Conservation (phyloP, 139 green algal species). For the Micractinium sp. region DNA sequence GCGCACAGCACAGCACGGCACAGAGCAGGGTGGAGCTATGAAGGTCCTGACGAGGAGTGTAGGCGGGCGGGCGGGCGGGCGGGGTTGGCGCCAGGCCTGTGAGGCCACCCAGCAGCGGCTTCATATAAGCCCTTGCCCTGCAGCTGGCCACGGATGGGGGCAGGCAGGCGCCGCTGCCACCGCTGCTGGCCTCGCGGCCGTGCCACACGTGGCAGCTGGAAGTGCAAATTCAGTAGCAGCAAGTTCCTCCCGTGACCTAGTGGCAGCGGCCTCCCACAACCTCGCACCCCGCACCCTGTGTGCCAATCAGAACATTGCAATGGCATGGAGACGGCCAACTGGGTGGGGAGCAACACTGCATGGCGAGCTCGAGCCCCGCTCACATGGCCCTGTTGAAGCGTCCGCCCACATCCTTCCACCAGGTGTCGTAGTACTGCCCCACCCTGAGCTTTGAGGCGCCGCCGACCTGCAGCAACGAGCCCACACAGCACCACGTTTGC, state of each 20-base stretch:
- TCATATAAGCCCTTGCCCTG: background rate
- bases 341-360: too few relatives aligned
- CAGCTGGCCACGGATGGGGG: background rate
- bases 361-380: too few relatives aligned
- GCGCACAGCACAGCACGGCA: background rate
- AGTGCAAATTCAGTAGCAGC: too few relatives aligned
- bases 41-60: background rate
- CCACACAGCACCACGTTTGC: background rate
- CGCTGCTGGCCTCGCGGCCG: too few relatives aligned
- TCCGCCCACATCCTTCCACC: background rate
- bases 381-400: slow-evolving; percentile 1
- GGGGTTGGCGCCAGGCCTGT: too few relatives aligned
- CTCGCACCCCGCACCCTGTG: background rate
- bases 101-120: too few relatives aligned
- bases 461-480: background rate
- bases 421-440: background rate
- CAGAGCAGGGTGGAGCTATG: background rate
- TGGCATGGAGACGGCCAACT: too few relatives aligned
- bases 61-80: too few relatives aligned
- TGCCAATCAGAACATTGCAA: too few relatives aligned
- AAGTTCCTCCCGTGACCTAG: too few relatives aligned
- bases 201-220: background rate
- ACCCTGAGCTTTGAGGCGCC: background rate
- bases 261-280: background rate
- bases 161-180: too few relatives aligned